Evolutionary conservation across 192 early-diverging fungal species (phyloP), one percentile per base, ranked within the genome.

Genomic region (Kickxella alabastrina): DNA sequence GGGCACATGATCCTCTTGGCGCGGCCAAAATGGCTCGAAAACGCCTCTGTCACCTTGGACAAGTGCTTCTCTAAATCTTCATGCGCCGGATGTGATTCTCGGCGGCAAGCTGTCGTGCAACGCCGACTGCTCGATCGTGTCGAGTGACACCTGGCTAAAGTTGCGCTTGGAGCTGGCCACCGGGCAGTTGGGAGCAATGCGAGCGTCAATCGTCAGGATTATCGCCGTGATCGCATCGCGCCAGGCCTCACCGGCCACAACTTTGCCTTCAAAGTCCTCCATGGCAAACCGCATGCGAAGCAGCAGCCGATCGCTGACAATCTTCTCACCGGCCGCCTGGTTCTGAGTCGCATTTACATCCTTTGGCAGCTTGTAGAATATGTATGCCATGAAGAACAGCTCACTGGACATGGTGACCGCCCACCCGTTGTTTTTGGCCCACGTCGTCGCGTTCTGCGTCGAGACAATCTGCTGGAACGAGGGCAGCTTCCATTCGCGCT

Each of bases 401-500:
- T 75, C 72, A 55, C 72, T 75, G 22, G 60, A 68, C 44, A 75
- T 57, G 0, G 72, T 68, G 42, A 75, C 72, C 2, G 72, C 49
- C 72, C 72, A 75, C 1, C 72, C 65, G 34, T 47, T 43, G 32
- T 59, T 65, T 18, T 66, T 68, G 2, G 72, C 72, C 72, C 72
- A 75, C 21, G 65, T 51, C 14, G 65, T 60, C 1, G 72, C 55
- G 2, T 60, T 46, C 48, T 66, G 72, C 34, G 68, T 55, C 10
- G 56, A 64, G 17, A 75, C 54, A 6, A 75, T 45, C 53, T 75
- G 72, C 40, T 75, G 72, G 52, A 75, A 75, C 35, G 72, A 75
- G 36, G 72, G 72, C 56, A 75, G 72, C 57, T 68, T 75, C 72
- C 72, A 75, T 51, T 75, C 72, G 47, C 72, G 64, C 57, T 75